Percentiles rank a stretch among this genome's conserved stretches.
phyloP scores from a whole-genome alignment of 2,329 filamentous ascomycete genomes.

The Ascochyta rabiei region DNA sequence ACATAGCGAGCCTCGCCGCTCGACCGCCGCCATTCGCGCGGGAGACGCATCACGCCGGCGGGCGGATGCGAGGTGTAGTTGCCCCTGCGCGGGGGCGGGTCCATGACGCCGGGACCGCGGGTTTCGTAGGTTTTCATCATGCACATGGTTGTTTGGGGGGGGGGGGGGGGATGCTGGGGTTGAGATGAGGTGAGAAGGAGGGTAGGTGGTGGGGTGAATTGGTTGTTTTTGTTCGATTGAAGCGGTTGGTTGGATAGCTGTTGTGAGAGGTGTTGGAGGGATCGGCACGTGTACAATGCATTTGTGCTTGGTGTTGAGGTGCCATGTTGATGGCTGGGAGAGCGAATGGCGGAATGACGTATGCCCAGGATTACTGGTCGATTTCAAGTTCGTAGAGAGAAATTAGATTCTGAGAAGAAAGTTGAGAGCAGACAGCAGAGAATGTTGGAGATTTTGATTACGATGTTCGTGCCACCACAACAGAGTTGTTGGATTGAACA shows the following conservation, averaged over 20 bases:
- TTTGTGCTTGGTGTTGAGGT: slow-evolving; percentile 14
- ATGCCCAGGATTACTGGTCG: slow-evolving; percentile 2
- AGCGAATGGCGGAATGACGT: slow-evolving; percentile 12
- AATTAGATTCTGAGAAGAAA: not conserved
- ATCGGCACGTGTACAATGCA: slow-evolving; percentile 1
- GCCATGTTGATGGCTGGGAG: not conserved
- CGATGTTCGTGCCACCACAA: not conserved
- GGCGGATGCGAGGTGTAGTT: slow-evolving; percentile 43
- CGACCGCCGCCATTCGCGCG: slow-evolving; percentile 39
- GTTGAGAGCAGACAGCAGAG: too few species aligned
- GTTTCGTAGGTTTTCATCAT: slow-evolving; percentile 41
- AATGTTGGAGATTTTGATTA: not conserved
- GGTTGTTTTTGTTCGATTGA: not conserved
- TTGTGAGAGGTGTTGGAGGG: not conserved
- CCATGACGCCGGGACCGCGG: slow-evolving; percentile 32
- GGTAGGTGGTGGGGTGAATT: not conserved
- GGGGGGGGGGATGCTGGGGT: not conserved
- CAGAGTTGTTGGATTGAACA: not conserved
- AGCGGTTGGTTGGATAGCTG: not conserved
- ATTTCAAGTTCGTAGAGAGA: not conserved
- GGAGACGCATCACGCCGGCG: slow-evolving; percentile 41
- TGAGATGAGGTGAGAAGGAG: not conserved
- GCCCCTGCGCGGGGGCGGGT: slow-evolving; percentile 40
- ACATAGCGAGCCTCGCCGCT: slow-evolving; percentile 26
- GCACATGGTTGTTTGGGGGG: slow-evolving; percentile 33